Conservation (phyloP, 108 stramenopile species). For the Mediolabrus comicus region DNA sequence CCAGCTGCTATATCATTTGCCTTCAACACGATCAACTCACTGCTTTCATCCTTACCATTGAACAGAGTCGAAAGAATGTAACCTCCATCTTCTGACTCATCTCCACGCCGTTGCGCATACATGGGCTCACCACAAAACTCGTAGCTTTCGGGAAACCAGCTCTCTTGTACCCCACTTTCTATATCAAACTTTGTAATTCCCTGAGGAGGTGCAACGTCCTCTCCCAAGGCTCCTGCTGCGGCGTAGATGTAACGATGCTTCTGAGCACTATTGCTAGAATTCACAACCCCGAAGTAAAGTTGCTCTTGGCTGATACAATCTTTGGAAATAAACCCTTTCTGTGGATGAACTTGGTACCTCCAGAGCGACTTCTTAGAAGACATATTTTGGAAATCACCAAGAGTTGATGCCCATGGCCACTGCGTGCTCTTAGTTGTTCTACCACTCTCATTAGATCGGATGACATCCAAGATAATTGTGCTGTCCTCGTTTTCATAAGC, state of each 20-base stretch:
- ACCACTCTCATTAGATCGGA: constrained; percentile 56
- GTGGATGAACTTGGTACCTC: constrained; percentile 63
- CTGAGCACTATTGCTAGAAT: constrained; percentile 56
- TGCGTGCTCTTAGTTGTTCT: constrained; percentile 10
- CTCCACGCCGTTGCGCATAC: constrained; percentile 58
- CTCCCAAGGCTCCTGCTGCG: constrained; percentile 61
- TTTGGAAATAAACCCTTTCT: constrained; percentile 54
- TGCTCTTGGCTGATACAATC: constrained; percentile 54
- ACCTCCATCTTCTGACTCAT: constrained; percentile 58
- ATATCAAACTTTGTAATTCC: constrained; percentile 72
- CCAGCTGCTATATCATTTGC: constrained; percentile 58
- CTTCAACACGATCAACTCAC: constrained; percentile 67
- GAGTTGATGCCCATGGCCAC: constrained; percentile 75
- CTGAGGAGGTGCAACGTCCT: constrained; percentile 72
- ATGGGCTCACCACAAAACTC: constrained; percentile 90
- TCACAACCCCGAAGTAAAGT: constrained; percentile 78
- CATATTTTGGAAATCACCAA: constrained; percentile 47
- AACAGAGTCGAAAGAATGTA: constrained; percentile 72
- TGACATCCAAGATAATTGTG: constrained; percentile 69
- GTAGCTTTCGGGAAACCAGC: constrained; percentile 68
- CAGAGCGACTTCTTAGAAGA: constrained; percentile 66
- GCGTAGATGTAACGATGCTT: constrained; percentile 67
- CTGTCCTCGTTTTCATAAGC: constrained; percentile 73
- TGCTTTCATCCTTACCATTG: constrained; percentile 58
- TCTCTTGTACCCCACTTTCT: constrained; percentile 48